Percentiles rank a stretch among this genome's conserved stretches.
These are phyloP conservation scores for Kalaharituber pfeilii DNA, from an alignment of 2,329 filamentous ascomycete species.

Conservation along the genomic window DNA sequence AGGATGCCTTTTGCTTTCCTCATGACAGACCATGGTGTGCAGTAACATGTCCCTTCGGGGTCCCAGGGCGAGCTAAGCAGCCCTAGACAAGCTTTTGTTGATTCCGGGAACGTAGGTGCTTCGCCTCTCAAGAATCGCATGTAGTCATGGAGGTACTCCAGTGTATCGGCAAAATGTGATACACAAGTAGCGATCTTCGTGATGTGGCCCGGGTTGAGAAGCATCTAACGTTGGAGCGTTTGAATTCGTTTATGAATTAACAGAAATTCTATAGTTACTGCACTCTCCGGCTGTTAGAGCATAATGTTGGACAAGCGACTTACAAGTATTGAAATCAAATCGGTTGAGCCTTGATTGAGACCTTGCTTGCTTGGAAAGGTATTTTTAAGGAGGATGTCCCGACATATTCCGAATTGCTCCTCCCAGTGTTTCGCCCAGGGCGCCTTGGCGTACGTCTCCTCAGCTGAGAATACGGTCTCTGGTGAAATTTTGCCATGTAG, in stretches of 20 bases:
- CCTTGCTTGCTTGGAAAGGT: not conserved
- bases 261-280: too few species aligned
- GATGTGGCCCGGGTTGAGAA: not conserved
- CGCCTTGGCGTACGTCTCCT: not conserved
- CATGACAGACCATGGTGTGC: not conserved
- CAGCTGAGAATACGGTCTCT: not conserved
- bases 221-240: too few species aligned
- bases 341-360: not conserved
- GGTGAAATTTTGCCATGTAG: not conserved
- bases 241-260: too few species aligned
- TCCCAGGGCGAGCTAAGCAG: not conserved
- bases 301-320: not conserved
- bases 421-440: not conserved
- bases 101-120: not conserved
- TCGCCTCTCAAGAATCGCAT: not conserved
- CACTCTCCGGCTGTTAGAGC: not conserved
- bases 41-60: not conserved
- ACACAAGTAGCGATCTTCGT: not conserved
- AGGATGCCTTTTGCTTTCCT: not conserved
- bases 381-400: not conserved
- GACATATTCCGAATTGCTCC: not conserved
- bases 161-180: not conserved
- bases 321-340: not conserved
- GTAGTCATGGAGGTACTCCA: not conserved
- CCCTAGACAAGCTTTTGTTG: not conserved